Conservation (phyloP, 208 protist genomes). For the Trypanosoma cruzi region DNA sequence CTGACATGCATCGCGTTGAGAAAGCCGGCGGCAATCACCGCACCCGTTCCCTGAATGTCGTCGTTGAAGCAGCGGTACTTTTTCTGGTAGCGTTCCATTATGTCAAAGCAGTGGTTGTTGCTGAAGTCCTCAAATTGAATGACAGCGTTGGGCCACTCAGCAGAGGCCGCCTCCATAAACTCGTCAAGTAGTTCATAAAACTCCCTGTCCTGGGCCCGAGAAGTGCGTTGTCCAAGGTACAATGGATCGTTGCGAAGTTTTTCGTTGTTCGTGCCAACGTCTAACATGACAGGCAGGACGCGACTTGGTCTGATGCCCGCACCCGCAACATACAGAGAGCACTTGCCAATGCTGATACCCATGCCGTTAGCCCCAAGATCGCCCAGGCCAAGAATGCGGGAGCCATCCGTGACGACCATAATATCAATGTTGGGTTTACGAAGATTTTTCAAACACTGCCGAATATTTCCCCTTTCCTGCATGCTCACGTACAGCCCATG, state of each 20-base stretch:
- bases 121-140: constrained; percentile 97
- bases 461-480: constrained; percentile 61
- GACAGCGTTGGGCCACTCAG: constrained; percentile 74
- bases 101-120: constrained; percentile 90
- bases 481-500: constrained; percentile 78
- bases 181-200: constrained; percentile 90
- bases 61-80: constrained; percentile 95
- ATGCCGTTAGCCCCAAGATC: constrained; percentile 93
- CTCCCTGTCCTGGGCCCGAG: constrained; percentile 39
- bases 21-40: constrained; percentile 94
- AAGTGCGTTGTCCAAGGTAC: constrained; percentile 76
- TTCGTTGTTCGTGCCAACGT: constrained; percentile 89
- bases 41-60: constrained; percentile 97
- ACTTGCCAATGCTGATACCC: constrained; percentile 94
- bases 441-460: constrained; percentile 69
- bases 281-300: constrained; percentile 88
- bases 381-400: constrained; percentile 90
- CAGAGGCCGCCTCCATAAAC: constrained; percentile 71
- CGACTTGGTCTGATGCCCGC: constrained; percentile 77
- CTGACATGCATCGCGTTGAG: constrained; percentile 80
- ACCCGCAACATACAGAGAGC: constrained; percentile 85
- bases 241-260: constrained; percentile 56
- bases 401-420: constrained; percentile 93
- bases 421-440: constrained; percentile 70
- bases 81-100: constrained; percentile 91